Evolutionary conservation across 768 basidiomycete species (phyloP).

Genomic region (Lactarius hengduanensis): DNA sequence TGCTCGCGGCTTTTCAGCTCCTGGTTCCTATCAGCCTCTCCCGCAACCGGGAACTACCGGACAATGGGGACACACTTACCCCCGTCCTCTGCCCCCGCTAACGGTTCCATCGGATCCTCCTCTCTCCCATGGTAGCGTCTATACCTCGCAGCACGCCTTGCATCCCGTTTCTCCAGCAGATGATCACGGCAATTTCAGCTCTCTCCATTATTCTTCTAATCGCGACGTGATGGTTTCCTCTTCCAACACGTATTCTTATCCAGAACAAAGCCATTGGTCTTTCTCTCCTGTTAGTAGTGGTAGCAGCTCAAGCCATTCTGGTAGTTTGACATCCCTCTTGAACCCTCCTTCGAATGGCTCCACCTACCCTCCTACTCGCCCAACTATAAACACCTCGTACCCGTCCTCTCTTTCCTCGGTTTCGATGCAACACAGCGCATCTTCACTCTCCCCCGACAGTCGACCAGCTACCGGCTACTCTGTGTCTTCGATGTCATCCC

Average conservation of each 20-base stretch:
- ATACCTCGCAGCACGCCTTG: constrained; percentile 57
- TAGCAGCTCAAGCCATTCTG: constrained; percentile 61
- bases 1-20: constrained; percentile 71
- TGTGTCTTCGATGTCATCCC: constrained; percentile 75
- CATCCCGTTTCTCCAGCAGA: constrained; percentile 71
- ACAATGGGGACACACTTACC: constrained; percentile 54
- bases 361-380: constrained; percentile 52
- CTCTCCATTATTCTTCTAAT: constrained; percentile 37
- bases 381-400: constrained; percentile 71
- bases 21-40: constrained; percentile 74
- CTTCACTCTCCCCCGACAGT: constrained; percentile 76
- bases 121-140: constrained; percentile 58
- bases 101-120: constrained; percentile 79
- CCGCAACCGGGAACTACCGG: constrained; percentile 54
- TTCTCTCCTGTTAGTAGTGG: constrained; percentile 45
- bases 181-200: constrained; percentile 54
- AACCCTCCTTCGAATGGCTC: constrained; percentile 55
- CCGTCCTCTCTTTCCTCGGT: constrained; percentile 38
- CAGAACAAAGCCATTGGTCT: constrained; percentile 58
- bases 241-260: constrained; percentile 63
- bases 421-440: constrained; percentile 62
- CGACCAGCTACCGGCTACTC: constrained; percentile 86
- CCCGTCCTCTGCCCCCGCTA: constrained; percentile 67
- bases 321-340: constrained; percentile 73
- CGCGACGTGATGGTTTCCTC: constrained; percentile 44